Conservation (phyloP, 1,139 yeast genomes). For the Meyerozyma athensensis region DNA sequence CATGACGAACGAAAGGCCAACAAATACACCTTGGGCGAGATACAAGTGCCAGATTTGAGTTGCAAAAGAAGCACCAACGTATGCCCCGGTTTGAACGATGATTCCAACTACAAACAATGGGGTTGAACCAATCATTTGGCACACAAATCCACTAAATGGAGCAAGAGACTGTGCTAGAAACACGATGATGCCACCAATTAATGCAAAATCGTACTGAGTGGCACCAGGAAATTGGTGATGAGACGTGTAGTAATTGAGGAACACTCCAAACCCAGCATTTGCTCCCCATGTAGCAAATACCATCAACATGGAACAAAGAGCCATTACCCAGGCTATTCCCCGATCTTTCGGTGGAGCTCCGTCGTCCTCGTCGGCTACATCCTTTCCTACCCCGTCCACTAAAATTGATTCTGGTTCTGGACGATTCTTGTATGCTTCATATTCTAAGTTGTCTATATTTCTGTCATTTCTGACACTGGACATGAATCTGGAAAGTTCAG, state of each 20-base stretch:
- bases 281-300: slow-evolving; percentile 70
- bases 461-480: slow-evolving; percentile 32
- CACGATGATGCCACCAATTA: slow-evolving; percentile 64
- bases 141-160: slow-evolving; percentile 42
- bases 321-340: slow-evolving; percentile 69
- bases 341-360: slow-evolving; percentile 56
- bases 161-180: slow-evolving; percentile 55
- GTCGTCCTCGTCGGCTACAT: slow-evolving; percentile 9
- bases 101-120: slow-evolving; percentile 44
- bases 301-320: slow-evolving; percentile 45
- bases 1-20: slow-evolving; percentile 58
- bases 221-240: slow-evolving; percentile 53
- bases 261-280: slow-evolving; percentile 67
- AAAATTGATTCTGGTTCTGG: slow-evolving; percentile 21
- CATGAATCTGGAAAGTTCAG: slow-evolving; percentile 27
- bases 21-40: slow-evolving; percentile 62
- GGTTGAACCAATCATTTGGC: slow-evolving; percentile 31
- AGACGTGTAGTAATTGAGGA: slow-evolving; percentile 50
- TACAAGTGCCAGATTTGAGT: slow-evolving; percentile 60
- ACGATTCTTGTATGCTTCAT: slow-evolving; percentile 14
- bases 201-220: slow-evolving; percentile 54
- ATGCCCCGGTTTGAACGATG: slow-evolving; percentile 49
- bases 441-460: slow-evolving; percentile 17
- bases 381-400: slow-evolving; percentile 15
- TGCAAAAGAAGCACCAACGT: slow-evolving; percentile 61